Base-by-base conservation (phyloP, 768 basidiomycete genomes). In the Amyloporia xantha region DNA sequence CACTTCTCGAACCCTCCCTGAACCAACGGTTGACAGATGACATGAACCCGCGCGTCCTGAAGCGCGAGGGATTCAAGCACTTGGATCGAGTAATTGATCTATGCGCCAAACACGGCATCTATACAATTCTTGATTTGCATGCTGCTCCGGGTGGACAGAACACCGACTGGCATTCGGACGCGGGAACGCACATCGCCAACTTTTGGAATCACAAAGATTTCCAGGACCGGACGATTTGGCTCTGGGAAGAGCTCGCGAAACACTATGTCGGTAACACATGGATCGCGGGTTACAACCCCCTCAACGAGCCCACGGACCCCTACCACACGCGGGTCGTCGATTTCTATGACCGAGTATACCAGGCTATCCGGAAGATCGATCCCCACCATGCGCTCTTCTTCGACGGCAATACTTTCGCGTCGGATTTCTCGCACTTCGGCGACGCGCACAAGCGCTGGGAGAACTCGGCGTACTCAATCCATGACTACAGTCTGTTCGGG, bases 151-250 rank as follows among this genome's bases (percentile, higher is more conserved):
- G 82, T 35, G 83, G 84, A 2, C 84, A 86, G 65, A 84, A 85
- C 63, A 76, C 74, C 20, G 88, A 82, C 64, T 91, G 90, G 89
- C 90, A 91, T 63, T 71, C 75, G 17, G 87, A 90, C 61, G 73
- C 78, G 15, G 84, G 83, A 13, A 74, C 76, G 11, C 83, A 84
- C 60, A 74, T 83, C 25, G 79, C 83, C 43, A 78, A 78, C 61
- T 82, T 90, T 71, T 91, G 86, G 85, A 76, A 76, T 43, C 84
- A 91, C 73, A 88, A 81, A 55, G 87, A 91, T 63, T 86, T 88
- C 73, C 88, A 90, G 62, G 85, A 91, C 64, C 79, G 88, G 1
- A 66, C 75, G 9, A 63, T 89, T 45, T 82, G 82, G 80, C 76
- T 92, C 35, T 91, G 90, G 89, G 74, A 73, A 30, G 70, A 86